Evolutionary conservation across 2,329 filamentous ascomycete species (phyloP).

Genomic region (Fonsecaea multimorphosa): DNA sequence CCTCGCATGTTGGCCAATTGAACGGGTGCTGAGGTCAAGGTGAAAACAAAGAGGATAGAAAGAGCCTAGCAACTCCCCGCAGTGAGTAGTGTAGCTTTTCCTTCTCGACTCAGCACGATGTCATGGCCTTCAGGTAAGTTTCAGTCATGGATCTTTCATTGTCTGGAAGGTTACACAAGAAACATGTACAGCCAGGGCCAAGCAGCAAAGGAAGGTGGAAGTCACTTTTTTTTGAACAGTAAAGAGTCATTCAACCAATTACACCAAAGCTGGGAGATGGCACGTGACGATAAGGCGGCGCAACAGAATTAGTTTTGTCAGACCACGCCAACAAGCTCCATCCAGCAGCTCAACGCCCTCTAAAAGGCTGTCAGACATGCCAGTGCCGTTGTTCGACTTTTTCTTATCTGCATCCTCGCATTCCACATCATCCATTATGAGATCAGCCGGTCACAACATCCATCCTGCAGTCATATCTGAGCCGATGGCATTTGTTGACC

Average conservation of each 20-base stretch:
- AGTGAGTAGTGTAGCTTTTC: neutral
- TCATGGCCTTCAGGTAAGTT: neutral
- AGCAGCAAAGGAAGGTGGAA: constrained; percentile 12
- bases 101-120: neutral
- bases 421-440: constrained; percentile 28
- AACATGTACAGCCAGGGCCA: neutral
- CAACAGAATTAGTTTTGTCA: neutral
- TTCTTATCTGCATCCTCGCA: constrained; percentile 6
- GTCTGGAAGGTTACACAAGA: neutral
- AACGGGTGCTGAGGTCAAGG: neutral
- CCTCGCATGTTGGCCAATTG: constrained; percentile 60
- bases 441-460: neutral
- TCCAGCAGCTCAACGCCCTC: too few species aligned
- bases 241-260: neutral
- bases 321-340: neutral
- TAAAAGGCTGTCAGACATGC: neutral
- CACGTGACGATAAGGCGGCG: neutral
- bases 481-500: constrained; percentile 25
- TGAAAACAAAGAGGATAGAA: neutral
- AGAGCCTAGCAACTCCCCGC: neutral
- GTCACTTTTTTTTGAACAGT: constrained; percentile 8
- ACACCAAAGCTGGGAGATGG: neutral
- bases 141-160: constrained; percentile 3
- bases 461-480: constrained; percentile 2
- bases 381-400: neutral